Percentiles rank a stretch among this genome's conserved stretches.
Evolutionary conservation across 176 grass and related monocot species (phyloP).

Genomic region (Rhynchospora breviuscula): DNA sequence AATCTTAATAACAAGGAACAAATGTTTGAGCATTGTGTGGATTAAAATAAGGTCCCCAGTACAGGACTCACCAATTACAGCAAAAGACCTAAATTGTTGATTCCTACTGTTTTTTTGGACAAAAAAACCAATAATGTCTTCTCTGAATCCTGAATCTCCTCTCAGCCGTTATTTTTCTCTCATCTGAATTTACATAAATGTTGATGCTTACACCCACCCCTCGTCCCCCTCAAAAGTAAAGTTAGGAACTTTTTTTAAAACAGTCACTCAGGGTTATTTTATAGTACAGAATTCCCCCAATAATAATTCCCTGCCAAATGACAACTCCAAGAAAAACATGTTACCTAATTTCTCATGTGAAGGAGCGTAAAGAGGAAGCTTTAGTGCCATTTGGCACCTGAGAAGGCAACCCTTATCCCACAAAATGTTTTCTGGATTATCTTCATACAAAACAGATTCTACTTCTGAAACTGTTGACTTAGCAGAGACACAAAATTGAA

Average conservation of each 20-base stretch:
- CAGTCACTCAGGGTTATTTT: no score
- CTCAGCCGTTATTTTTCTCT: not conserved
- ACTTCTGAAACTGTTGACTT: constrained; percentile 27
- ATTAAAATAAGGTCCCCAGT: not conserved
- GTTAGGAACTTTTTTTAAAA: no score
- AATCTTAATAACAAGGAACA: constrained; percentile 6
- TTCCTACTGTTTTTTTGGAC: not conserved
- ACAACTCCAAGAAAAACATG: not conserved
- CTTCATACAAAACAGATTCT: constrained; percentile 55
- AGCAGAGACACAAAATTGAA: constrained; percentile 45
- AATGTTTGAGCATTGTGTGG: not conserved
- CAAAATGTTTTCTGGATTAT: constrained; percentile 49
- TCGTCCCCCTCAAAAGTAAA: not conserved
- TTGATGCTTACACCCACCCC: not conserved
- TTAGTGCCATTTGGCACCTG: constrained; percentile 50
- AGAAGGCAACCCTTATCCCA: constrained; percentile 86
- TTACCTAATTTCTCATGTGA: constrained; percentile 48
- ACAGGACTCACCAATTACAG: not conserved
- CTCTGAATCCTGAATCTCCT: no score
- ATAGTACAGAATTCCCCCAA: no score
- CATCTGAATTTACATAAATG: not conserved
- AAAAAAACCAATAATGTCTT: not conserved
- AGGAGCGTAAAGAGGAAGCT: constrained; percentile 63
- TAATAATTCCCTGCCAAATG: not conserved
- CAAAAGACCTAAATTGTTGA: not conserved